Percentiles rank a stretch among this genome's conserved stretches.
Evolutionary conservation across 2,329 filamentous ascomycete genomes (phyloP).

Genomic region (Apiospora saccharicola): DNA sequence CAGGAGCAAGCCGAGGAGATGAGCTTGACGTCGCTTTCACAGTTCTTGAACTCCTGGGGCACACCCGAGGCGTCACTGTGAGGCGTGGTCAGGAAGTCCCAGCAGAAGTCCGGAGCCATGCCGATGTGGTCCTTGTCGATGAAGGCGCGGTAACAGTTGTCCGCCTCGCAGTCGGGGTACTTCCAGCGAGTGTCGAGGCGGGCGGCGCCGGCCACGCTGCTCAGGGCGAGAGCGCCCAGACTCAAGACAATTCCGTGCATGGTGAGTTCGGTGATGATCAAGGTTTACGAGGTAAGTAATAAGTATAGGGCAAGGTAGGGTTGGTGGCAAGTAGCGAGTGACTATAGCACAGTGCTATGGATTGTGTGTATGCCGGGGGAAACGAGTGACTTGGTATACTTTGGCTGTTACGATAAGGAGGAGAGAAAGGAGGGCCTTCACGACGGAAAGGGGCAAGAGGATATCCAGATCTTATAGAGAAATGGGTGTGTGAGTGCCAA

Average conservation of each 20-base stretch:
- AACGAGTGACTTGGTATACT: slow-evolving; percentile 23
- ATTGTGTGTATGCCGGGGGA: background rate
- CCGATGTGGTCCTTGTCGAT: slow-evolving; percentile 10
- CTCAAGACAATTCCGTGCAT: slow-evolving; percentile 14
- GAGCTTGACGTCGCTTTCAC: background rate
- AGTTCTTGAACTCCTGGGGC: slow-evolving; percentile 4
- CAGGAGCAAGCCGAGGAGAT: slow-evolving; percentile 22
- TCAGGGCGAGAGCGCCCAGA: slow-evolving; percentile 25
- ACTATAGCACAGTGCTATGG: slow-evolving; percentile 4
- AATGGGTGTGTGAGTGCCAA: background rate
- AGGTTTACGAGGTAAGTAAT: background rate
- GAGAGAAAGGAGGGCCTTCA: background rate
- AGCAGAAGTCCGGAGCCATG: slow-evolving; percentile 9
- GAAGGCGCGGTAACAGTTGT: slow-evolving; percentile 20
- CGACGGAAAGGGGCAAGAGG: background rate
- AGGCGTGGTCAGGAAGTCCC: slow-evolving; percentile 12
- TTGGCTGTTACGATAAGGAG: slow-evolving; percentile 17
- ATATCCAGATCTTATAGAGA: slow-evolving; percentile 9
- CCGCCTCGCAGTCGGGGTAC: slow-evolving; percentile 5
- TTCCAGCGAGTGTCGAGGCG: background rate
- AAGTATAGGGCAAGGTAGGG: background rate
- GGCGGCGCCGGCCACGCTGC: slow-evolving; percentile 22
- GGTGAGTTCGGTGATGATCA: background rate
- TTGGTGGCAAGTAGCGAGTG: background rate
- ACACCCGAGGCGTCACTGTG: background rate